These are phyloP conservation scores for Paramecium octaurelia DNA, from an alignment of 73 alveolate genomes.

Conservation along the genomic window DNA sequence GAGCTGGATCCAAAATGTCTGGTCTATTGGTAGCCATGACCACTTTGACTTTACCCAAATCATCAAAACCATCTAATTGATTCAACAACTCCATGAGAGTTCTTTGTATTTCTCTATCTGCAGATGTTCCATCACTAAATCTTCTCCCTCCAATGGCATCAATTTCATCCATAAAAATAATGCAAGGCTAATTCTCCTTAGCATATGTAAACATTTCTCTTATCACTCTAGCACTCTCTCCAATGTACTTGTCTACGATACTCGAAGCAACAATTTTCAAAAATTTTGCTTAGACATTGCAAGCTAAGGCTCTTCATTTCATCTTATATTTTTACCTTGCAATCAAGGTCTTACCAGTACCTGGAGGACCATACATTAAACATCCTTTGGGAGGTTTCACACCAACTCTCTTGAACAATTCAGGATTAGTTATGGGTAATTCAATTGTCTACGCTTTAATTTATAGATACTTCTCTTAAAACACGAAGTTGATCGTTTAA, in stretches of 20 bases:
- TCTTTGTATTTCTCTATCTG: slow-evolving; percentile 99
- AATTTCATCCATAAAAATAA: slow-evolving; percentile 97
- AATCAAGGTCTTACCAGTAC: slow-evolving; percentile 99
- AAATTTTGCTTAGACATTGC: slow-evolving; percentile 94
- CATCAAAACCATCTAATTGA: slow-evolving; percentile 99
- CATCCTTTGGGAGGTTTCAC: slow-evolving; percentile 99
- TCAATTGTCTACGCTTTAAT: slow-evolving; percentile 81
- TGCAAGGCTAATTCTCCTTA: slow-evolving; percentile 96
- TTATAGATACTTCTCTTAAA: slow-evolving; percentile 78
- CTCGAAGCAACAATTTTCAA: slow-evolving; percentile 97
- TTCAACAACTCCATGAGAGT: slow-evolving; percentile 96
- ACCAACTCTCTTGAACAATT: slow-evolving; percentile 98
- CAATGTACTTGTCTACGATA: slow-evolving; percentile 98
- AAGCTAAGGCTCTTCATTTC: slow-evolving; percentile 94
- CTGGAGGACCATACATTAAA: slow-evolving; percentile 99
- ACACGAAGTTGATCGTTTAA: slow-evolving; percentile 95
- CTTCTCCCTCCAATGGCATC: slow-evolving; percentile 99
- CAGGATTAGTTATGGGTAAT: slow-evolving; percentile 99
- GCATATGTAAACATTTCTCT: slow-evolving; percentile 99
- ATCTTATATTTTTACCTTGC: slow-evolving; percentile 68
- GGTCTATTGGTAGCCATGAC: slow-evolving; percentile 99
- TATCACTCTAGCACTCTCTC: slow-evolving; percentile 99
- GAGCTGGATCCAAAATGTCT: slow-evolving; percentile 99
- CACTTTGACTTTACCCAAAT: slow-evolving; percentile 96
- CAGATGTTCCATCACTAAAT: slow-evolving; percentile 93